Evolutionary conservation across 2,329 filamentous ascomycete species (phyloP).

Genomic region (Colletotrichum gigasporum): DNA sequence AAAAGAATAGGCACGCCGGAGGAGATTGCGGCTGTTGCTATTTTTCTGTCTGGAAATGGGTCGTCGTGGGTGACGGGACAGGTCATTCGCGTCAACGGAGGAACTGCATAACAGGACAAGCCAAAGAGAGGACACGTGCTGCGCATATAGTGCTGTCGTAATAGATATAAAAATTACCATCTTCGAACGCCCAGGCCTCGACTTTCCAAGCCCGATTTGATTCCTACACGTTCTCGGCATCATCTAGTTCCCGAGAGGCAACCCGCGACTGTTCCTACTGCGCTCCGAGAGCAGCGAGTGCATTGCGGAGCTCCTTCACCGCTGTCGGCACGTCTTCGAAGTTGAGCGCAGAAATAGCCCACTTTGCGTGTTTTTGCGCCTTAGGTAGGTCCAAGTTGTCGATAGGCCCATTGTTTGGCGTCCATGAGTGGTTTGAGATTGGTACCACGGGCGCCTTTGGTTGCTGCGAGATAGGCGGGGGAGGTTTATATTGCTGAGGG

Average conservation of each 20-base stretch:
- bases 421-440: conserved; percentile 32
- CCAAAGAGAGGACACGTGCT: background rate
- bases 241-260: background rate
- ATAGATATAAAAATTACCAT: background rate
- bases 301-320: conserved; percentile 82
- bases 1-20: conserved; percentile 37
- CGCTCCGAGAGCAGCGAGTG: conserved; percentile 76
- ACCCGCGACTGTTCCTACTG: conserved; percentile 18
- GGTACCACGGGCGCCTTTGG: conserved; percentile 1
- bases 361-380: conserved; percentile 95
- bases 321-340: conserved; percentile 96
- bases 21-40: conserved; percentile 53
- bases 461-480: conserved; percentile 23
- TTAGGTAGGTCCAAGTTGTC: conserved; percentile 70
- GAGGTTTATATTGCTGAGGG: conserved; percentile 35
- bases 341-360: conserved; percentile 95
- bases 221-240: background rate
- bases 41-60: conserved; percentile 40
- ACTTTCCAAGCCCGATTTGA: background rate
- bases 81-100: conserved; percentile 49
- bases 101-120: conserved; percentile 33
- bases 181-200: background rate
- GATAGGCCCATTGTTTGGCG: conserved; percentile 12
- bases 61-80: conserved; percentile 56
- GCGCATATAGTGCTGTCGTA: background rate